Evolutionary conservation across 495 filamentous ascomycete species (phyloP).

Genomic region (Trypethelium eluteriae): DNA sequence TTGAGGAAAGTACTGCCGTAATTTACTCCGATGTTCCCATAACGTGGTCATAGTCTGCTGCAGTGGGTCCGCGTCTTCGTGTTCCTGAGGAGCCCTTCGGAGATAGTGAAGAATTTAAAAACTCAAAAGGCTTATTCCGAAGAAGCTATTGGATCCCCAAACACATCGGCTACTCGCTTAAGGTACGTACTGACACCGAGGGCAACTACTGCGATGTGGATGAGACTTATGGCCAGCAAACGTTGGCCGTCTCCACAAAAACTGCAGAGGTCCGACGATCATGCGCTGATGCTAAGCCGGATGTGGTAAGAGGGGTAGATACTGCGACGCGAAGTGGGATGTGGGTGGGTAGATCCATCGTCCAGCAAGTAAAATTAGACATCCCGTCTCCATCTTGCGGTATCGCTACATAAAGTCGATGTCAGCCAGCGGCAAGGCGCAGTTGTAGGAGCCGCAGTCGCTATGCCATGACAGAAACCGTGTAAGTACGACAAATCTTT

Average conservation of each 20-base stretch:
- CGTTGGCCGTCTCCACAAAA: constrained; percentile 7
- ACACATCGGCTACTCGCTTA: not conserved
- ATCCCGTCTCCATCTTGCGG: constrained; percentile 1
- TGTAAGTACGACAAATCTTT: not conserved
- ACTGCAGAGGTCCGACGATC: constrained; percentile 2
- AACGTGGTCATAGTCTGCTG: not conserved
- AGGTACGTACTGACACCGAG: constrained; percentile 1
- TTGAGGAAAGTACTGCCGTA: not conserved
- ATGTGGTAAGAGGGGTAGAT: constrained; percentile 2
- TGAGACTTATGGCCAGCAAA: not conserved
- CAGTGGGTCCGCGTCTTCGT: not conserved
- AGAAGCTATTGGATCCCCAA: not conserved
- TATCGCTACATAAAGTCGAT: not conserved
- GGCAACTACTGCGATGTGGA: not conserved
- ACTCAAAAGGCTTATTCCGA: not conserved
- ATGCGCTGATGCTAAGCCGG: not conserved
- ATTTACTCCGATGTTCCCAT: not conserved
- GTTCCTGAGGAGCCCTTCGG: not conserved
- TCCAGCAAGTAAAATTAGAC: constrained; percentile 12
- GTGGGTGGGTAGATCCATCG: not conserved
- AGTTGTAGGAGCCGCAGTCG: constrained; percentile 3
- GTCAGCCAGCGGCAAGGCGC: not conserved
- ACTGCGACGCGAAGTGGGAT: constrained; percentile 11
- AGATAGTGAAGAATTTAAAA: not conserved
- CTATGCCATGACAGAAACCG: not conserved